Conservation (phyloP, 768 basidiomycete species). For the Dentipellis sp. region DNA sequence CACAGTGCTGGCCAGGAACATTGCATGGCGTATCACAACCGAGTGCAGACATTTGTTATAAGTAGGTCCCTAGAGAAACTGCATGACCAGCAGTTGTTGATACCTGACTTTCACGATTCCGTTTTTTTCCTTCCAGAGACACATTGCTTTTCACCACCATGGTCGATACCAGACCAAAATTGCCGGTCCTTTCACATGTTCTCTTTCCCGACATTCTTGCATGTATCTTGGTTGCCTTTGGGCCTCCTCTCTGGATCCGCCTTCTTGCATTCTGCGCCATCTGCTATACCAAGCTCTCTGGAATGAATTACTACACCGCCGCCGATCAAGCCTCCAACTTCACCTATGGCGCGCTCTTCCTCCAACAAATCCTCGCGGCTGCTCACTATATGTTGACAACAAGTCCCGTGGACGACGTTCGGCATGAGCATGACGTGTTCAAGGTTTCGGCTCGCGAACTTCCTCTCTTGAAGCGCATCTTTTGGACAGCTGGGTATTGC, state of each 20-base stretch:
- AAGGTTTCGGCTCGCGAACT: background rate
- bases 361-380: background rate
- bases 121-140: too few species aligned
- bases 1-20: too few species aligned
- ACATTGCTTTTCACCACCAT: too few species aligned
- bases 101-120: too few species aligned
- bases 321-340: background rate
- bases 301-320: background rate
- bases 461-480: background rate
- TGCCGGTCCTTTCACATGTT: background rate
- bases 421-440: background rate
- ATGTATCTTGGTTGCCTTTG: background rate
- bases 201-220: background rate
- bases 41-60: too few species aligned
- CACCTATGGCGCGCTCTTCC: background rate
- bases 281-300: background rate
- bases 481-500: background rate
- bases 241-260: background rate
- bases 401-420: background rate
- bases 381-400: background rate
- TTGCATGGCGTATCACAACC: too few species aligned
- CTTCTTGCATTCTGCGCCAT: background rate
- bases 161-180: background rate
- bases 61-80: too few species aligned
- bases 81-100: too few species aligned